These are phyloP conservation scores for Prosopis cineraria DNA, from an alignment of 306 rosid species.

Conservation along the genomic window DNA sequence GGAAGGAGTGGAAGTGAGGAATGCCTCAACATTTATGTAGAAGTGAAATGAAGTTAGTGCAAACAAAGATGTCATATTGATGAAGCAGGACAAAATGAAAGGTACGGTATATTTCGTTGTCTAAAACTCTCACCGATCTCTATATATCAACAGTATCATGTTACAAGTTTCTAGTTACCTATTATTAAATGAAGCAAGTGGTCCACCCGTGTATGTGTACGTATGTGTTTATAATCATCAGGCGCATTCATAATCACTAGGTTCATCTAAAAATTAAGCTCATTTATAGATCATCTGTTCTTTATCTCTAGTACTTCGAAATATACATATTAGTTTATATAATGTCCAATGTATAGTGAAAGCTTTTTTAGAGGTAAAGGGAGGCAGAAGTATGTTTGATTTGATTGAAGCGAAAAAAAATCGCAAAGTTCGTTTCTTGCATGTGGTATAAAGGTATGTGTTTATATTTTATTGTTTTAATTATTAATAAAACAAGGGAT, in stretches of 20 bases:
- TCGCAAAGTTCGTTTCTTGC: no score
- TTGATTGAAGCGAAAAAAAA: no score
- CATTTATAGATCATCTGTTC: no score
- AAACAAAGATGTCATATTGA: not conserved
- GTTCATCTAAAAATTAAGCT: no score
- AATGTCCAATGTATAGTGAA: no score
- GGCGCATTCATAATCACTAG: conserved; percentile 10
- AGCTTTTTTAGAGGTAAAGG: no score
- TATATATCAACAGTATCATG: not conserved
- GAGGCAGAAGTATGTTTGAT: no score
- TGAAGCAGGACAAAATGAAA: not conserved
- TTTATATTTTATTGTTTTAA: no score
- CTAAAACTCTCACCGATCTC: not conserved
- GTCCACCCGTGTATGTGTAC: not conserved
- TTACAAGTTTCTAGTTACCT: not conserved
- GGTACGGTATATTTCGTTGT: not conserved
- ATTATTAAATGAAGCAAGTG: not conserved
- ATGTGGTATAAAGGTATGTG: no score
- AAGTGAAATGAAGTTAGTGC: not conserved
- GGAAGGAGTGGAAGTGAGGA: not conserved
- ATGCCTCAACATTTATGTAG: not conserved
- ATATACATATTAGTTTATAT: no score
- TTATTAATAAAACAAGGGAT: no score
- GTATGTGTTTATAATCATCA: not conserved
- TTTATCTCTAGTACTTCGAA: no score